phyloP scores from a whole-genome alignment of 202 grass and related monocot species.

The Setaria italica region DNA sequence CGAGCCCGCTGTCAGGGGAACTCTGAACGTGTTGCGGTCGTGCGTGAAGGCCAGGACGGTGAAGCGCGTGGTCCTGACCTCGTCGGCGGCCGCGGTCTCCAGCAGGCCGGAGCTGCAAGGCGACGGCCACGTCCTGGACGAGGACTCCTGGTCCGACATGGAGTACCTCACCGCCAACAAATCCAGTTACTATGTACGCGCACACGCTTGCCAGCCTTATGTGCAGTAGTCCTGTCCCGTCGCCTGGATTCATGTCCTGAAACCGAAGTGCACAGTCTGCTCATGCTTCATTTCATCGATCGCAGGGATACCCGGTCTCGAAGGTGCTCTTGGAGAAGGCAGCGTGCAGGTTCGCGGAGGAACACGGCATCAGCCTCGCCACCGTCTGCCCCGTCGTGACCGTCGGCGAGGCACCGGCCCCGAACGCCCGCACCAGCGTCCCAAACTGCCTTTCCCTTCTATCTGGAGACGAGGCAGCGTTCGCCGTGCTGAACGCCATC shows the following conservation, averaged over 20 bases:
- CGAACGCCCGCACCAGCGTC: conserved; percentile 5
- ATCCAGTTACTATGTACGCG: conserved; percentile 43
- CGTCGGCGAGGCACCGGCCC: conserved; percentile 44
- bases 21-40: conserved; percentile 71
- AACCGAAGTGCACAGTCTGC: background rate
- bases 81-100: conserved; percentile 52
- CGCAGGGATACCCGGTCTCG: conserved; percentile 65
- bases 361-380: conserved; percentile 66
- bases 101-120: conserved; percentile 36
- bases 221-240: too few species aligned
- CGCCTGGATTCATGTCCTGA: background rate
- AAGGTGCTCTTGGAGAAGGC: conserved; percentile 74
- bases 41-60: conserved; percentile 67
- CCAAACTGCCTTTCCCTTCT: conserved; percentile 52
- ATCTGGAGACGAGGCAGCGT: conserved; percentile 48
- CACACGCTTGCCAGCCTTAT: background rate
- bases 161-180: conserved; percentile 42
- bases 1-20: conserved; percentile 53
- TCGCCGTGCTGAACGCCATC: conserved; percentile 36
- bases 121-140: conserved; percentile 60
- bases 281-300: background rate
- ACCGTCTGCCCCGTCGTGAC: conserved; percentile 47
- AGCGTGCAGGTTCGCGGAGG: conserved; percentile 54
- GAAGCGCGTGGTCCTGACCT: conserved; percentile 72
- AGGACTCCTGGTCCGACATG: conserved; percentile 68